Evolutionary conservation across 306 rosid species (phyloP).

Genomic region (Cicer chorassanicum): DNA sequence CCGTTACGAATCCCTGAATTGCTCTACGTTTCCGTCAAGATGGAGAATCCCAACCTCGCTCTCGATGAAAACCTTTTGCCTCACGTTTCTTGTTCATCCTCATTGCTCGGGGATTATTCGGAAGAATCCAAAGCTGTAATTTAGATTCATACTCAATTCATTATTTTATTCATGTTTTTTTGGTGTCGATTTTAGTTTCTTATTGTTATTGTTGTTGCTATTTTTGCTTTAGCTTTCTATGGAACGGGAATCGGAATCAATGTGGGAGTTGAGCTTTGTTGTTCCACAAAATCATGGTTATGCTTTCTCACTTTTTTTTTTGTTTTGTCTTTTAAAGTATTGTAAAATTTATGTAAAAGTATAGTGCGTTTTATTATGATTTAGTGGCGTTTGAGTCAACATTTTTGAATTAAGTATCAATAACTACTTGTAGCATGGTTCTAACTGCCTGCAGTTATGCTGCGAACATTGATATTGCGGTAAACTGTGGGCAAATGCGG

Average conservation of each 20-base stretch:
- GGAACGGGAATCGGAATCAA: constrained; percentile 86
- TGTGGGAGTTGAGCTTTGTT: constrained; percentile 99
- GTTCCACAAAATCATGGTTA: constrained; percentile 95
- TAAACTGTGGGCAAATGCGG: no score
- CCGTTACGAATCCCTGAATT: constrained; percentile 43
- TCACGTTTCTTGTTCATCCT: constrained; percentile 78
- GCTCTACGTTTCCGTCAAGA: constrained; percentile 82
- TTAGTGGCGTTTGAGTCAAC: no score
- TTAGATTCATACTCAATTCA: constrained; percentile 28
- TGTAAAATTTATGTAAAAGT: neutral
- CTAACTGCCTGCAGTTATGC: no score
- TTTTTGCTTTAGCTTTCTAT: constrained; percentile 63
- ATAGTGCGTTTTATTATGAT: no score
- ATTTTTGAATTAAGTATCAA: no score
- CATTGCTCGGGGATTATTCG: constrained; percentile 74
- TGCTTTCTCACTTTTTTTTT: constrained; percentile 22
- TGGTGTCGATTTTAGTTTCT: constrained; percentile 1
- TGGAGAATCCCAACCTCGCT: constrained; percentile 69
- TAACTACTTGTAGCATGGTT: no score
- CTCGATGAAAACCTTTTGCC: constrained; percentile 74
- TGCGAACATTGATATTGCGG: no score
- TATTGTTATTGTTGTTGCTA: constrained; percentile 1
- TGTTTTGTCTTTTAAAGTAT: neutral
- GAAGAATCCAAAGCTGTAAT: constrained; percentile 83
- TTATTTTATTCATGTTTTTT: neutral